Base-by-base conservation (phyloP, 192 early-diverging fungal species). In the Phycomyces nitens region DNA sequence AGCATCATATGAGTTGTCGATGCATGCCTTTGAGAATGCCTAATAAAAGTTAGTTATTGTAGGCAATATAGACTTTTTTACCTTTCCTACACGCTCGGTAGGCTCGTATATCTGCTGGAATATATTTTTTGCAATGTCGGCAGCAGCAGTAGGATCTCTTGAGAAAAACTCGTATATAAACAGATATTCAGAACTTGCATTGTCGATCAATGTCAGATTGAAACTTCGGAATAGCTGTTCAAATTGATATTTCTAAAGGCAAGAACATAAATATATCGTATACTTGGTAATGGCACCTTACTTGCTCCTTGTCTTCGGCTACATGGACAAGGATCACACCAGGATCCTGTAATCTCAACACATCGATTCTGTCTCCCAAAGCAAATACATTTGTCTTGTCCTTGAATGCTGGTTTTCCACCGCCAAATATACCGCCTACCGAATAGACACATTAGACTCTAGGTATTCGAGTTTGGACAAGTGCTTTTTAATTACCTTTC, bases 111-210 rank as follows among this genome's bases (percentile, higher is more conserved):
- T 89, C 16, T 94, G 90, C n/a, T 79, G 73, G 73, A 96, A 97
- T 20, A 90, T 81, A 44, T 80, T 71, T 44, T 82, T 80, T 18
- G 87, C 81, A 62, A 84, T 77, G 34, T 89, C 86, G 50, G 75
- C 82, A 64, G 86, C 85, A 6, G 84, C 85, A 68, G 81, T 81
- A 18, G 26, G 7, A 53, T 85, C 80, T 18, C 84, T 85, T 41
- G 87, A 78, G 72, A 99, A 97, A 78, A 96, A 99, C 65, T 96
- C 92, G 43, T 84, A 76, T 43, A 88, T 84, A 63, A 99, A 99
- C 39, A 93, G 79, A 72, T 97, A 97, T 75, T 99, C 97, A 9
- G 92, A 89, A 50, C 88, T 90, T 4, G 95, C 94, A 66, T 97
- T 97, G 78, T 99, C 97, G 53, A 92, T 87, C 52, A 99, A 71